Base-by-base conservation (phyloP, 257 asterid genomes). In the Jasminum sambac region DNA sequence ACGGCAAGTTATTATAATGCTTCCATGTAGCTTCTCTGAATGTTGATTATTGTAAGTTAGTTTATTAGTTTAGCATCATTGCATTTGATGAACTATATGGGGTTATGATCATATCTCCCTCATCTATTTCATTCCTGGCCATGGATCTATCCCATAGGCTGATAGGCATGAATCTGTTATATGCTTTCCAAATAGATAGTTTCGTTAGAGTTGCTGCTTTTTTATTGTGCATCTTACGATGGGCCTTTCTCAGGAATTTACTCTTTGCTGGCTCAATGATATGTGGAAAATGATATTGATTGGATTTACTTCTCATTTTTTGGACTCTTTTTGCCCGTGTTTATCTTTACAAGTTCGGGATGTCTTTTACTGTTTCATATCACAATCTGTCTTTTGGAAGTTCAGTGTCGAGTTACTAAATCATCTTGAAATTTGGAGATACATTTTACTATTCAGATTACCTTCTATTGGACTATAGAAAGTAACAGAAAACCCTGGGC, bases 121-220 rank as follows among this genome's bases (percentile, higher is more conserved):
- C 62, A 8, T 13, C 13, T 24, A 21, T 42, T 21, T 61, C 41
- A 65, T 70, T 60, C 37, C 62, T 67, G 55, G 57, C 57, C 57
- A 11, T 65, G 42, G 26, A 46, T 26, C 8, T 72, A 19, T 14
- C 21, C 64, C 71, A 14, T 19, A 63, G n/a, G 19, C 21, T 60
- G 69, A 14, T 19, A 63, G n/a, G 19, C 69, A 36, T 63, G 59
- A 26, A 69, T 66, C 63, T 73, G 80, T 55, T 37, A 41, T 64
- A 11, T 67, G 59, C 74, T 52, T 16, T 25, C 67, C 68, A 30
- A 25, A 63, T 62, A 46, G 60, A 60, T 71, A 75, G 69, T 63
- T 67, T 70, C 63, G 40, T 73, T 30, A 34, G 68, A 46, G 64
- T 67, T 62, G 68, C 63, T 39, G 66, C 40, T 62, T 38, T 50